phyloP scores from a whole-genome alignment of 2,329 filamentous ascomycete species.

The Alternaria panax region DNA sequence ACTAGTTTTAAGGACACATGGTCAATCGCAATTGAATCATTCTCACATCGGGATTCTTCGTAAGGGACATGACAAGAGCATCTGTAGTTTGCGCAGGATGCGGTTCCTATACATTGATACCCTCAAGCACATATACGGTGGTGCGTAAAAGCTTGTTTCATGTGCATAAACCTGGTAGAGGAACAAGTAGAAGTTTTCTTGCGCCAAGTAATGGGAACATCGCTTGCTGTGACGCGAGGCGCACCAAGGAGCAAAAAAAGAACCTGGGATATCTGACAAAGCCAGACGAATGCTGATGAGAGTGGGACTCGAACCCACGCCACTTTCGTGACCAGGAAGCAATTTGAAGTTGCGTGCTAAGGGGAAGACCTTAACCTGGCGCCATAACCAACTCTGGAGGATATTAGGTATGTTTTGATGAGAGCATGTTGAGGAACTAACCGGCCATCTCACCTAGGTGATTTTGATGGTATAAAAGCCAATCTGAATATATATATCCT shows the following conservation, averaged over 20 bases:
- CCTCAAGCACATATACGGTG: not conserved
- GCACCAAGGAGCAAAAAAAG: constrained; percentile 22
- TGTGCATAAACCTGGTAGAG: not conserved
- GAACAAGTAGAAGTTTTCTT: not conserved
- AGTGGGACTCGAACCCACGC: constrained; percentile 44
- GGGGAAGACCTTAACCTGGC: constrained; percentile 45
- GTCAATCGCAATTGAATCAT: not conserved
- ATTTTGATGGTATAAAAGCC: not conserved
- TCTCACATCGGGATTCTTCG: not conserved
- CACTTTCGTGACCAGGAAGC: constrained; percentile 52
- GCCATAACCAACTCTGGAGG: constrained; percentile 50
- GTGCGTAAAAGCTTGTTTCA: not conserved
- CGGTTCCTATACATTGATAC: not conserved
- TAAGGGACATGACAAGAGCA: not conserved
- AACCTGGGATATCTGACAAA: constrained; percentile 26
- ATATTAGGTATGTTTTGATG: too few species aligned
- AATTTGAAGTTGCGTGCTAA: constrained; percentile 44
- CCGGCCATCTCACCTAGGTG: not conserved
- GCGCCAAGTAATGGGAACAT: not conserved
- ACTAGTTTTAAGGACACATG: not conserved
- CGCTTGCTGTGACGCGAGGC: not conserved
- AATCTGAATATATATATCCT: too few species aligned
- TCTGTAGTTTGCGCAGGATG: not conserved
- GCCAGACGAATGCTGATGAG: constrained; percentile 47
- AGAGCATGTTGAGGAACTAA: not conserved